Conservation (phyloP, 148 eudicot genomes). For the Camellia lanceoleosa region DNA sequence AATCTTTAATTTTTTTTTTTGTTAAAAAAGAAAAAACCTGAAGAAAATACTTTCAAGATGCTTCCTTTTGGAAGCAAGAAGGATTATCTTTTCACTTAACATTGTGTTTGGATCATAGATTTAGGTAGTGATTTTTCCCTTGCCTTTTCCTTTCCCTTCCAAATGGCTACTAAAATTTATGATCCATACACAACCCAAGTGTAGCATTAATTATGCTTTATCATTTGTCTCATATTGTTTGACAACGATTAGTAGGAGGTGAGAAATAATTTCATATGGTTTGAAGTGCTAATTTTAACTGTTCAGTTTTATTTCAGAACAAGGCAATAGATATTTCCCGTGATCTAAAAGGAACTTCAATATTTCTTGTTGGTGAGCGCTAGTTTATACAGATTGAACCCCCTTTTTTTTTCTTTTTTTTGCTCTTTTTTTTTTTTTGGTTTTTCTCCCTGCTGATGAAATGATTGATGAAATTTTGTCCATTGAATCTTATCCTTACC, state of each 20-base stretch:
- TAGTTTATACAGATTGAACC: constrained; percentile 11
- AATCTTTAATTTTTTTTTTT: too few species aligned
- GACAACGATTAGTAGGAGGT: constrained; percentile 13
- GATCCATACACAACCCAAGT: not conserved
- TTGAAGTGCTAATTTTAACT: constrained; percentile 28
- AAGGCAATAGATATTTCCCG: constrained; percentile 59
- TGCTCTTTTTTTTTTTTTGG: not conserved
- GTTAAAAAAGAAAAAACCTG: not conserved
- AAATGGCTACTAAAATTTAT: too few species aligned
- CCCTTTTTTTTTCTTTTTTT: not conserved
- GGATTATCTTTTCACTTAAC: not conserved
- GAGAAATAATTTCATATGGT: not conserved
- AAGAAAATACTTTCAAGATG: constrained; percentile 4
- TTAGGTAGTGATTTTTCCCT: too few species aligned
- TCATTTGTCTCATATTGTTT: constrained; percentile 20
- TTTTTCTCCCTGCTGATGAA: not conserved
- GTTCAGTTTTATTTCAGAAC: constrained; percentile 66
- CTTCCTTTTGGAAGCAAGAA: constrained; percentile 10
- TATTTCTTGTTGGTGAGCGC: constrained; percentile 77
- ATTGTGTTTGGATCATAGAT: too few species aligned
- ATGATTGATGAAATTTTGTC: constrained; percentile 8
- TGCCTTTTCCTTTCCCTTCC: too few species aligned
- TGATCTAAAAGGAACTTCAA: constrained; percentile 78
- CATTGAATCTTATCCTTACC: not conserved
- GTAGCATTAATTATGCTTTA: constrained; percentile 17